These are phyloP conservation scores for Dissophora ornata DNA, from an alignment of 192 early-diverging fungal genomes.

Conservation along the genomic window DNA sequence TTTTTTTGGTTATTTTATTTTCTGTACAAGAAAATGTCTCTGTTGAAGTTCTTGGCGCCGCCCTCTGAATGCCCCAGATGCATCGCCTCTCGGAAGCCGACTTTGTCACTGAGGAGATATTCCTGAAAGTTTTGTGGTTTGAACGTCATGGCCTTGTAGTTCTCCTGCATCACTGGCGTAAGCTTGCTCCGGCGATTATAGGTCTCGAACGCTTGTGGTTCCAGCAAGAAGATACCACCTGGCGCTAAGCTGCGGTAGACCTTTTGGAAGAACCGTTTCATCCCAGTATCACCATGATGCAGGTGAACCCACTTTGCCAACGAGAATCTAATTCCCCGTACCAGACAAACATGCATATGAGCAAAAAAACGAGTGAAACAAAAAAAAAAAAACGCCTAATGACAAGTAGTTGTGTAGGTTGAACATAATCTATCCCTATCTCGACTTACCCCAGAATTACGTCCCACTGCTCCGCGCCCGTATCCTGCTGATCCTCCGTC, in stretches of 20 bases:
- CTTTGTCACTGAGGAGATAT: slow-evolving; percentile 45
- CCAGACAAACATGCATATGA: slow-evolving; percentile 1
- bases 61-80: slow-evolving; percentile 39
- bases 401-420: no score
- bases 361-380: neutral
- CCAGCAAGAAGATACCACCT: slow-evolving; percentile 76
- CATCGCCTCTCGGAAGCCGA: slow-evolving; percentile 52
- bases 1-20: slow-evolving; percentile 16
- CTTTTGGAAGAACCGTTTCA: slow-evolving; percentile 75
- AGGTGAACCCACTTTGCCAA: slow-evolving; percentile 90
- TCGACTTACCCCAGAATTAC: slow-evolving; percentile 68
- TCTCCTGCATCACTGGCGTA: slow-evolving; percentile 45
- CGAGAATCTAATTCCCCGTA: slow-evolving; percentile 67
- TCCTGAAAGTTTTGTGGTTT: slow-evolving; percentile 54
- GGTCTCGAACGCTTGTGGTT: slow-evolving; percentile 71
- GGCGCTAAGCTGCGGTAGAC: slow-evolving; percentile 63
- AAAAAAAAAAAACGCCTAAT: slow-evolving; percentile 2
- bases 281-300: slow-evolving; percentile 74
- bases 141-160: slow-evolving; percentile 55
- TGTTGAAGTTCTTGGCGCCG: slow-evolving; percentile 35
- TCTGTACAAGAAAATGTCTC: slow-evolving; percentile 32
- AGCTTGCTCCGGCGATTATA: slow-evolving; percentile 64
- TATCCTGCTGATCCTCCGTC: neutral
- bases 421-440: no score
- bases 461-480: slow-evolving; percentile 63